These are phyloP conservation scores for Fistulinella prunicolor DNA, from an alignment of 768 basidiomycete species.

Conservation along the genomic window DNA sequence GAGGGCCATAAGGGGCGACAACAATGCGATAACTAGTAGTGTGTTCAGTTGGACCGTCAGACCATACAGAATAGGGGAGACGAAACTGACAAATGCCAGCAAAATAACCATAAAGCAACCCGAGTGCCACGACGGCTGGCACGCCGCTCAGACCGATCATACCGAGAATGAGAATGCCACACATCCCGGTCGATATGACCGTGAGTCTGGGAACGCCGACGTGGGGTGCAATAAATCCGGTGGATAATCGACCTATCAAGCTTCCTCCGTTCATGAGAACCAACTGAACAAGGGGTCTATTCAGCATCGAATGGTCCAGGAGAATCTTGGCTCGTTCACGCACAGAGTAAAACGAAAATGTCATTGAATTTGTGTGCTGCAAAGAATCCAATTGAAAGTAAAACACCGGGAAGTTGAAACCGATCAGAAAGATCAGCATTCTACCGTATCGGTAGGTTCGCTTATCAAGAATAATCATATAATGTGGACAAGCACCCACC, in stretches of 20 bases:
- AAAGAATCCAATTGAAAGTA: slow-evolving; percentile 53
- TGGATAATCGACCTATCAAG: slow-evolving; percentile 47
- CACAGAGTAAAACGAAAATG: slow-evolving; percentile 54
- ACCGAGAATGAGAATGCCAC: slow-evolving; percentile 40
- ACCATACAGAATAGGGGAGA: background rate
- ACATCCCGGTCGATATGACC: slow-evolving; percentile 31
- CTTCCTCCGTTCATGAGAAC: slow-evolving; percentile 51
- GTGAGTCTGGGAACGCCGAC: slow-evolving; percentile 45
- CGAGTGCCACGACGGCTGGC: slow-evolving; percentile 38
- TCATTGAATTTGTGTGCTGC: slow-evolving; percentile 40
- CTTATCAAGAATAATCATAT: background rate
- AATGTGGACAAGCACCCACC: slow-evolving; percentile 14
- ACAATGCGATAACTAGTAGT: slow-evolving; percentile 33
- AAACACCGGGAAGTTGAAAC: slow-evolving; percentile 51
- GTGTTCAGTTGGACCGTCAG: background rate
- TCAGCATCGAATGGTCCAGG: background rate
- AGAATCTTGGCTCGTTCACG: background rate
- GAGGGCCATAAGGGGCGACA: slow-evolving; percentile 42
- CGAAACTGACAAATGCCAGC: slow-evolving; percentile 36
- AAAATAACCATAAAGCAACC: slow-evolving; percentile 46
- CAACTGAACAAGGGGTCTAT: slow-evolving; percentile 29
- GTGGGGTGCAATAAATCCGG: slow-evolving; percentile 39
- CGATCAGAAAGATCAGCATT: slow-evolving; percentile 31
- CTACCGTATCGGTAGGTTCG: background rate
- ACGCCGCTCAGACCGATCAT: slow-evolving; percentile 38